Base-by-base conservation (phyloP, 2,329 filamentous ascomycete species). In the Arthroderma sp. region DNA sequence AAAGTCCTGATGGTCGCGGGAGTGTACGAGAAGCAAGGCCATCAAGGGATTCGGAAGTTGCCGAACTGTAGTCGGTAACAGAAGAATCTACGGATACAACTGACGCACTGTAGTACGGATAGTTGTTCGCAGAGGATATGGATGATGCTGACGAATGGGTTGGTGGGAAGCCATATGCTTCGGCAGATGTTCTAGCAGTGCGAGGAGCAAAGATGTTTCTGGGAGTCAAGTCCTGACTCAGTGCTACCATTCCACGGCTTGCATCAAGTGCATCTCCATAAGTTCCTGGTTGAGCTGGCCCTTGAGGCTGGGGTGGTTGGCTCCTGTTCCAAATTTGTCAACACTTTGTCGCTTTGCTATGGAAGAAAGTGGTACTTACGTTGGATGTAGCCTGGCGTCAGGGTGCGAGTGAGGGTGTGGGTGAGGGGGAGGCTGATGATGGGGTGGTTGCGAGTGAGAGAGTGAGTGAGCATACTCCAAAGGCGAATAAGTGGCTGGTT, bases 101-200 rank as follows among this genome's bases (percentile, higher is more conserved):
- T 0, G 85, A 93, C 46, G 83, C 83, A 54, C 81, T 83, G 61
- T 93, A 94, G 63, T 93, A 94, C 52, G 80, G 81, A 58, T 88
- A 91, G 52, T 81, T 85, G 57, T 84, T 81, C 40, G 78, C 79
- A 1, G 80, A 81, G 0, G 89, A 96, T 50, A 95, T 87, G 38
- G 88, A 95, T 0, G 89, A 96, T 47, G 95, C 85, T 39, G 89
- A 94, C 0, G 89, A 96, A 61, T 82, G 87, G 22, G 81, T 79
- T 9, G 85, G 78, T 5, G 89, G 88, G 63, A 95, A 96, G 9
- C 86, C 86, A 59, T 95, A 95, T 1, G 87, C 87, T 58, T 94
- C 88, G 45, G 78, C 74, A 1, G 87, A 87, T 45, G 78, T 80
- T 51, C 86, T 75, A 47, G 76, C 74, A 46, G 68, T 68, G 41